Evolutionary conservation across 164 flowering plant genomes (phyloP), one percentile per base, ranked within the genome.

Genomic region (Vitis labrusca): DNA sequence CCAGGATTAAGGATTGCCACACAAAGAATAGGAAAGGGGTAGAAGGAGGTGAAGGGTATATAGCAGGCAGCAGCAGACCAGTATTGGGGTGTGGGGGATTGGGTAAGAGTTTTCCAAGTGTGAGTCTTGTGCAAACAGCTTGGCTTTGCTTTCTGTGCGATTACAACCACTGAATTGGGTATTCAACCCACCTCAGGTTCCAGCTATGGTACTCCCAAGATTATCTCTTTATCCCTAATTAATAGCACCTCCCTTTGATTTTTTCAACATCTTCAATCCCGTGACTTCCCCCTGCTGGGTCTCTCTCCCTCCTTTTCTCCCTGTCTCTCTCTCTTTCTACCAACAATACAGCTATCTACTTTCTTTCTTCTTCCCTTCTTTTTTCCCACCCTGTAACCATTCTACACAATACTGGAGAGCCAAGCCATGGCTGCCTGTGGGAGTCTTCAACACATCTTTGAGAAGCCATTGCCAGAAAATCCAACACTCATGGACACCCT

Each of bases 371-470:
- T 63, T 56, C 14, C 14, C 37, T 17, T 61, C 13, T 37, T 1
- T 13, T 19, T 13, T 49, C 30, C 44, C 27, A 9, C 47, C 6
- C 12, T 37, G 8, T n/a, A 6, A 48, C 14, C 32, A 63, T n/a
- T 12, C 4, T 63, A 47, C 32, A 48, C 32, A 62, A 47, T 10
- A 51, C 32, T 10, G 48, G 51, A 52, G 11, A 10, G 44, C 17
- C 16, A 27, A 61, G 58, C 64, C 65, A 88, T 89, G 94, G 88
- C 97, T 55, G 82, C 97, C 59, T 89, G 91, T 79, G 85, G 82
- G 56, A 83, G 91, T 73, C 80, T 90, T 9, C 83, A 84, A 56
- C 91, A 85, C 69, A 83, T 88, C 70, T 90, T 87, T 68, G 91
- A 88, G 14, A 85, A 71, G 11, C 86, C 91, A 57, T 71, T 83